A percentile compares a stretch with the other conserved stretches of the same genome.
Conservation (phyloP, 805 yeast genomes). For the Saturnispora quitensis region DNA sequence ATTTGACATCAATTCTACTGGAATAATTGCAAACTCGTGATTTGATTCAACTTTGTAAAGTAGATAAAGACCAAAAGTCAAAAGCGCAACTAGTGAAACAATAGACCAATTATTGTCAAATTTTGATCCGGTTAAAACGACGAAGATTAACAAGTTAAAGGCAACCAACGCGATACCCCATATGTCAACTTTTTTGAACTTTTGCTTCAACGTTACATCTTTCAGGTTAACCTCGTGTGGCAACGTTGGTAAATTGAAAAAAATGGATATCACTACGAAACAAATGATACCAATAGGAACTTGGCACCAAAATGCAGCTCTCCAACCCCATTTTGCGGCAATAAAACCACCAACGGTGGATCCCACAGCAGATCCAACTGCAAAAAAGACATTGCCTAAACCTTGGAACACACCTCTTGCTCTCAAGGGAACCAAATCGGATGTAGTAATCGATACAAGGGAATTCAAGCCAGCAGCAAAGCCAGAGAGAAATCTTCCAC, state of each 20-base stretch:
- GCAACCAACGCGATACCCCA: slow-evolving; percentile 28
- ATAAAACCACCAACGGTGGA: slow-evolving; percentile 56
- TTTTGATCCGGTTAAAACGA: slow-evolving; percentile 28
- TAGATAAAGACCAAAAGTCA: slow-evolving; percentile 8
- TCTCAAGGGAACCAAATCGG: slow-evolving; percentile 74
- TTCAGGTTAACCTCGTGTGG: slow-evolving; percentile 28
- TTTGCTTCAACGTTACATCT: slow-evolving; percentile 31
- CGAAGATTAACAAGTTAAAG: slow-evolving; percentile 22
- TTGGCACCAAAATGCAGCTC: slow-evolving; percentile 50
- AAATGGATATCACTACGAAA: slow-evolving; percentile 32
- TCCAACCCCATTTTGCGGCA: slow-evolving; percentile 53
- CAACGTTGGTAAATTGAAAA: slow-evolving; percentile 37
- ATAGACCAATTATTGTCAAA: background rate
- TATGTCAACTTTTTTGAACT: slow-evolving; percentile 49
- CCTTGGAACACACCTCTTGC: slow-evolving; percentile 85
- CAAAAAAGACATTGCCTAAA: slow-evolving; percentile 67
- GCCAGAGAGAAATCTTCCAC: slow-evolving; percentile 67
- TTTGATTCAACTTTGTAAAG: slow-evolving; percentile 16
- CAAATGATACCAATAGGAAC: slow-evolving; percentile 38
- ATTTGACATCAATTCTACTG: slow-evolving; percentile 43
- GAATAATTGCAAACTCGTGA: slow-evolving; percentile 49
- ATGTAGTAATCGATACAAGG: slow-evolving; percentile 64
- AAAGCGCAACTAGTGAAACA: background rate
- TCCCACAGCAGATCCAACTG: slow-evolving; percentile 70
- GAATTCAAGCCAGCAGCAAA: slow-evolving; percentile 87